These are phyloP conservation scores for Coniochaeta prunicola DNA, from an alignment of 2,329 filamentous ascomycete species.

Conservation along the genomic window DNA sequence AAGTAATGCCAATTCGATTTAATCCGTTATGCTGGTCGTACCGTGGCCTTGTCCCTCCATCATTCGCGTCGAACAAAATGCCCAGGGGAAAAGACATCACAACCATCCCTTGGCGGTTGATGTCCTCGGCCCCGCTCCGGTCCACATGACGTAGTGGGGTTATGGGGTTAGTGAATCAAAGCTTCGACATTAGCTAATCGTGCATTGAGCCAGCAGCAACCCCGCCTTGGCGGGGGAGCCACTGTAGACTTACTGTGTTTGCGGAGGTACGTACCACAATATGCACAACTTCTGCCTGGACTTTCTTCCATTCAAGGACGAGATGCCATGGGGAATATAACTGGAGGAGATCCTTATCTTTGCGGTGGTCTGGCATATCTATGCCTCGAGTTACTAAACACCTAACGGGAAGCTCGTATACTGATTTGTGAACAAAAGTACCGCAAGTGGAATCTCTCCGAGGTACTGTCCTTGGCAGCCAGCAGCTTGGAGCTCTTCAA, in stretches of 20 bases:
- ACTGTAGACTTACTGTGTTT: not conserved
- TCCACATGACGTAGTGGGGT: not conserved
- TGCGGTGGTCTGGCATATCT: too few relatives aligned
- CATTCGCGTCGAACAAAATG: not conserved
- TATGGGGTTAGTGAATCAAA: not conserved
- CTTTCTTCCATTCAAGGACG: not conserved
- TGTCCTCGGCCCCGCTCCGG: not conserved
- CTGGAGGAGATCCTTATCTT: not conserved
- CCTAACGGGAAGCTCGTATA: not conserved
- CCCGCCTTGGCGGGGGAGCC: not conserved
- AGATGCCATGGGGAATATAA: not conserved
- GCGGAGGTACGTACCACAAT: not conserved
- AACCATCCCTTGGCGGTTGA: not conserved
- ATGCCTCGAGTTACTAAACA: too few relatives aligned
- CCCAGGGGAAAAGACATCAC: not conserved
- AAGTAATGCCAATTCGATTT: too few relatives aligned
- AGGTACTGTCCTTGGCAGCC: not conserved
- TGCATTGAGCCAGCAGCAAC: not conserved
- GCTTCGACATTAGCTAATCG: not conserved
- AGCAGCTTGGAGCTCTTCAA: not conserved
- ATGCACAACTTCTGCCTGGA: not conserved
- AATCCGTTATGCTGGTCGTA: not conserved
- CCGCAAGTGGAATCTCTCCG: not conserved
- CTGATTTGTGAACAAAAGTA: not conserved
- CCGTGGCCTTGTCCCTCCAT: not conserved